Evolutionary conservation across 139 green algal species (phyloP).

Genomic region (Ettlia oleoabundans): DNA sequence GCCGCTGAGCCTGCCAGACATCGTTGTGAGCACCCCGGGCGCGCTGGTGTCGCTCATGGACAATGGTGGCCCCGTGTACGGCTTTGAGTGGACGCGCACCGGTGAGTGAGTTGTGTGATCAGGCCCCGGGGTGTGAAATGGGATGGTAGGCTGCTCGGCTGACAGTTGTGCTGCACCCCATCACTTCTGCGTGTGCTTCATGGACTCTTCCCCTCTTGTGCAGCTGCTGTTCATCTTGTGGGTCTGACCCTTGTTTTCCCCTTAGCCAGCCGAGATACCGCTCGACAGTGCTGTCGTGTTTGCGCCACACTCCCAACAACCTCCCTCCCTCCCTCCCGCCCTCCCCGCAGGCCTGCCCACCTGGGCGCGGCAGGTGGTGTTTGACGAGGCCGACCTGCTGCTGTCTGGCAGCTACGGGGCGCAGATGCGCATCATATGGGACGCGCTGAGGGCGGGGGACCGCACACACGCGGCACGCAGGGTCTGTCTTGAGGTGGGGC

Average conservation of each 20-base stretch:
- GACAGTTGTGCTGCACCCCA: no score
- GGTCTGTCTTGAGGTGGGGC: conserved; percentile 56
- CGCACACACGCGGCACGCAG: conserved; percentile 47
- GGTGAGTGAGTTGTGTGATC: no score
- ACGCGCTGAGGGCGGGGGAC: conserved; percentile 68
- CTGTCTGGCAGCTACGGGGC: conserved; percentile 75
- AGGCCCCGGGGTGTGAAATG: no score
- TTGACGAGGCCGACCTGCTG: conserved; percentile 97
- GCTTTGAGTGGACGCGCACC: conserved; percentile 72
- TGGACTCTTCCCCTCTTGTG: no score
- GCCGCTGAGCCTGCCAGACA: conserved; percentile 63
- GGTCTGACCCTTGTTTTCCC: no score
- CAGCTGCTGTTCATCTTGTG: no score
- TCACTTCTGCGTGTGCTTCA: no score
- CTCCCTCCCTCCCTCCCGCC: not conserved
- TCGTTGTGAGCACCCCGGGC: conserved; percentile 81
- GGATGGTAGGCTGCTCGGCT: no score
- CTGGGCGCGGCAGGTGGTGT: conserved; percentile 75
- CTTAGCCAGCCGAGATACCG: no score
- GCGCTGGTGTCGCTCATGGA: conserved; percentile 63
- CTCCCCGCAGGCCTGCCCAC: conserved; percentile 28
- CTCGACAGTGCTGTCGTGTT: not conserved
- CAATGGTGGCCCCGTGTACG: conserved; percentile 52
- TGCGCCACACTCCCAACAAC: not conserved
- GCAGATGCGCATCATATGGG: conserved; percentile 68